Evolutionary conservation across 1,284 basidiomycete species (phyloP).

Genomic region (Cryptococcus deneoformans): DNA sequence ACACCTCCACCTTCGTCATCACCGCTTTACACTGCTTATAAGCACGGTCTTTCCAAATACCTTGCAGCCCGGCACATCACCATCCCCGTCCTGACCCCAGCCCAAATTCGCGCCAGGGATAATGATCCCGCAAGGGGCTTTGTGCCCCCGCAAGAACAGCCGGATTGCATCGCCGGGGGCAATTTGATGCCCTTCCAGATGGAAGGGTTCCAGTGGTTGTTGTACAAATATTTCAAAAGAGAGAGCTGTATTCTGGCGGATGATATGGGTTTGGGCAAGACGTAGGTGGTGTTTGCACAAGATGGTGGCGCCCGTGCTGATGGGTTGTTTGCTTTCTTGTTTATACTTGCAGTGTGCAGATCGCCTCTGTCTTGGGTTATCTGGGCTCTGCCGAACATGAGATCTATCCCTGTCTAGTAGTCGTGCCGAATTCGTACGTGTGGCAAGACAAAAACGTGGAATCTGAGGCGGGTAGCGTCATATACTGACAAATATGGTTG

Average conservation of each 20-base stretch:
- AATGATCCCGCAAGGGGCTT: background rate
- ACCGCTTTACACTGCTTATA: constrained; percentile 60
- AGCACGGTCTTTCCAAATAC: constrained; percentile 63
- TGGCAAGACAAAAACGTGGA: background rate
- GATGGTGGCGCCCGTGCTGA: no score
- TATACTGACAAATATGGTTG: no score
- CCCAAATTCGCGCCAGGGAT: constrained; percentile 12
- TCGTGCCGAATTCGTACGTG: constrained; percentile 87
- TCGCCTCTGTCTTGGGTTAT: constrained; percentile 78
- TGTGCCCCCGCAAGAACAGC: constrained; percentile 49
- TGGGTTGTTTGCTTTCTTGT: background rate
- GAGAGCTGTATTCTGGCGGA: constrained; percentile 95
- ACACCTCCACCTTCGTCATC: constrained; percentile 61
- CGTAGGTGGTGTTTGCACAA: constrained; percentile 20
- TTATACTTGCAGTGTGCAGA: constrained; percentile 66
- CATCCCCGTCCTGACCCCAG: constrained; percentile 55
- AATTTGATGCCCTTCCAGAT: constrained; percentile 66
- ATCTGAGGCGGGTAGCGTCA: constrained; percentile 1
- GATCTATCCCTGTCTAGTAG: constrained; percentile 74
- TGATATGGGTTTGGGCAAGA: constrained; percentile 82
- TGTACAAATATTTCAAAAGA: constrained; percentile 80
- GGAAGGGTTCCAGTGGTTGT: constrained; percentile 90
- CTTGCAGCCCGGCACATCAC: constrained; percentile 63
- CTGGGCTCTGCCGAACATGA: constrained; percentile 58
- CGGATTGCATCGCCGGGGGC: constrained; percentile 50